Conservation (phyloP, 352 stramenopile species). For the Phytopythium ostracodes region DNA sequence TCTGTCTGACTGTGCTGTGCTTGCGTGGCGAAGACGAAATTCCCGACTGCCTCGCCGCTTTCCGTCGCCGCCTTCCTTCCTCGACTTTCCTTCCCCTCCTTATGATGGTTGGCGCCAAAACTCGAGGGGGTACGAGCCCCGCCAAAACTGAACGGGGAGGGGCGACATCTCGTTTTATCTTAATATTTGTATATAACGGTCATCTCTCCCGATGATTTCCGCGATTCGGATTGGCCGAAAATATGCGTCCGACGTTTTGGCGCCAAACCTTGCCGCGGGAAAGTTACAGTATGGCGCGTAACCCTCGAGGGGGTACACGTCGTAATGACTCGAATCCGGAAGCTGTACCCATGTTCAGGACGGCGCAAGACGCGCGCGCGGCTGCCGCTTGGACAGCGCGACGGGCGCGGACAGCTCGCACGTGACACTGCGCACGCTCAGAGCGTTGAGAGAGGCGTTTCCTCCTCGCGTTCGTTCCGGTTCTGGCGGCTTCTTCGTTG, state of each 20-base stretch:
- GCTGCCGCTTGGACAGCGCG: not conserved
- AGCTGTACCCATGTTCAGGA: not conserved
- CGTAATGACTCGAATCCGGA: not conserved
- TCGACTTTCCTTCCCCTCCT: constrained; percentile 3
- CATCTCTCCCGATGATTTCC: not conserved
- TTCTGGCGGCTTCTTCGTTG: not conserved
- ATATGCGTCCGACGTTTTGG: not conserved
- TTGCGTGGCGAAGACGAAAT: constrained; percentile 24
- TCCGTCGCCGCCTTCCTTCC: constrained; percentile 13
- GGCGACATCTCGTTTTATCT: constrained; percentile 12
- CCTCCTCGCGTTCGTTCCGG: not conserved
- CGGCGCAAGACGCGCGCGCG: not conserved
- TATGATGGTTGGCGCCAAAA: constrained; percentile 28
- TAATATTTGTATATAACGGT: not conserved
- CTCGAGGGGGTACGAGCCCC: constrained; percentile 11
- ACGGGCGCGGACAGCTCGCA: not conserved
- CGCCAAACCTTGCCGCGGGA: not conserved
- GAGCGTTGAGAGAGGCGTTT: not conserved
- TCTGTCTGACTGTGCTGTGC: not conserved
- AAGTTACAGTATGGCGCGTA: too few species aligned
- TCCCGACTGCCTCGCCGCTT: constrained; percentile 26
- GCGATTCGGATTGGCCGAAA: not conserved
- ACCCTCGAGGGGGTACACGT: not conserved
- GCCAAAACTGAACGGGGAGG: constrained; percentile 2
- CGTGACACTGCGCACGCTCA: not conserved